Evolutionary conservation across 2,329 filamentous ascomycete species (phyloP), one percentile per base, ranked within the genome.

Genomic region (Zarea fungicola): DNA sequence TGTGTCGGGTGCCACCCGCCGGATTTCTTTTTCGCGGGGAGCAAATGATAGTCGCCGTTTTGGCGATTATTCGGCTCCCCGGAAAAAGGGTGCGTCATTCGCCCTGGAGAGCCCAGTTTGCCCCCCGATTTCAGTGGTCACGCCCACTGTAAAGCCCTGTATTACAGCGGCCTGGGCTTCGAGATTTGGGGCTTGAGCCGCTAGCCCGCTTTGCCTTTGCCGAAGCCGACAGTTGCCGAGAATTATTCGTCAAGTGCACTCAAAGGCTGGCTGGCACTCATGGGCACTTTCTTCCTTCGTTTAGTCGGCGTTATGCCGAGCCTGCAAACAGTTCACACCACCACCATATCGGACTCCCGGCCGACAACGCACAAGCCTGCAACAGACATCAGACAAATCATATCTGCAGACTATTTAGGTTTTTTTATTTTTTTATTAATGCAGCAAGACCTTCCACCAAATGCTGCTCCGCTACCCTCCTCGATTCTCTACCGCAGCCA

Each of bases 401-500:
- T n/a, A 31, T 13, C 28, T 3, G 13, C 29, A 11, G 16, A 26
- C 41, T 14, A 23, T 9, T 3, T 7, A 5, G 4, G 10, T 22
- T 34, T 14, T 19, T 28, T 22, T 7, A 18, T 22, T 34, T 14
- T 19, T 28, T 22, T 9, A 21, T 45, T 36, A 31, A 45, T 45
- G 42, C 42, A 45, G 16, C 31, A 26, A n/a, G n/a, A n/a, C n/a
- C n/a, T n/a, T n/a, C n/a, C n/a, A n/a, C n/a, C n/a, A n/a, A n/a
- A n/a, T n/a, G 31, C 44, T 39, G 44, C 28, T 29, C 28, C 22
- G 45, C 36, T 34, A 16, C 36, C 52, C 11, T 56, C 62, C 2
- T 66, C 63, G 16, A 50, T 68, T 21, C 59, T 71, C 44, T 70
- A 61, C 51, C 57, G 62, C 42, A 64, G 52, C 54, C 32, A 40